phyloP scores from a whole-genome alignment of 1,139 yeast species.

The Nakaseomyces sp. region DNA sequence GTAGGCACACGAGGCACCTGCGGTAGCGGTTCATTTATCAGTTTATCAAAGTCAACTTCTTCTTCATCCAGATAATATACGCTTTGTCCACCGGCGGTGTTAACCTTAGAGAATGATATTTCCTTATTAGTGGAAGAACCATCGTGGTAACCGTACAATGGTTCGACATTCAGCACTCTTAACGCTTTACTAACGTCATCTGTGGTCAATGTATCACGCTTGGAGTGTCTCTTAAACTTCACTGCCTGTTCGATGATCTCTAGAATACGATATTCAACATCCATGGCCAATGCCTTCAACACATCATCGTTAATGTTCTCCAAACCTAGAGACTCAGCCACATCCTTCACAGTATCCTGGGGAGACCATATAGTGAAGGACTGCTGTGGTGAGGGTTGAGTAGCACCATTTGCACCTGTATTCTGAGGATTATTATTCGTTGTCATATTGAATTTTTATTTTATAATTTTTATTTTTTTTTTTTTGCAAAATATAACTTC shows the following conservation, averaged over 20 bases:
- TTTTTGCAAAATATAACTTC: too few relatives aligned
- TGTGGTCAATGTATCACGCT: conserved; percentile 72
- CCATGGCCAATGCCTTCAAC: conserved; percentile 94
- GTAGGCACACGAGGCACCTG: conserved; percentile 89
- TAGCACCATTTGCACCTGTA: background rate
- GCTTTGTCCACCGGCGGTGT: conserved; percentile 45
- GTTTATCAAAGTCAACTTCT: conserved; percentile 88
- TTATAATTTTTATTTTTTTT: too few relatives aligned
- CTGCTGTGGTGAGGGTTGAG: conserved; percentile 18
- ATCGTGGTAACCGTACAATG: conserved; percentile 60
- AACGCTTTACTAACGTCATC: conserved; percentile 76
- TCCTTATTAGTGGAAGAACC: conserved; percentile 24
- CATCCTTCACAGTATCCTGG: conserved; percentile 91
- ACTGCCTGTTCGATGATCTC: conserved; percentile 93
- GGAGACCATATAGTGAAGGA: conserved; percentile 98
- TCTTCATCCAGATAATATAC: conserved; percentile 83
- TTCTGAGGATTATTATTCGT: conserved; percentile 6
- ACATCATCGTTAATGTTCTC: conserved; percentile 79
- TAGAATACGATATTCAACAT: conserved; percentile 91
- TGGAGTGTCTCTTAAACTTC: conserved; percentile 92
- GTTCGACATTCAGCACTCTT: conserved; percentile 80
- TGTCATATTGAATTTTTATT: background rate
- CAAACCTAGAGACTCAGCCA: conserved; percentile 85
- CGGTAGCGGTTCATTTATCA: conserved; percentile 90
- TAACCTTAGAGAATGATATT: conserved; percentile 35